Evolutionary conservation across 352 stramenopile species (phyloP).

Genomic region (Globisporangium ultimum): DNA sequence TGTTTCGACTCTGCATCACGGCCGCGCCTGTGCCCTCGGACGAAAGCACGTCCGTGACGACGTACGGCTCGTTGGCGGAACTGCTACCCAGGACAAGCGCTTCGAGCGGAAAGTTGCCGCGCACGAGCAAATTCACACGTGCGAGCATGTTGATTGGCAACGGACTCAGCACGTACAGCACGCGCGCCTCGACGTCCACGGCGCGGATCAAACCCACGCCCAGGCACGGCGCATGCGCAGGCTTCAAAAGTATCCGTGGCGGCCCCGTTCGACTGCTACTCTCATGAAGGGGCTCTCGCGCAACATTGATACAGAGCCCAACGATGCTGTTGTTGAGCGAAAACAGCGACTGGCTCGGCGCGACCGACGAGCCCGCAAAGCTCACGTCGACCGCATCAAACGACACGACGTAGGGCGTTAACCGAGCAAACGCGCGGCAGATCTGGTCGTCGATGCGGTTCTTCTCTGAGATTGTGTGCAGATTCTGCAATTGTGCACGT

Average conservation of each 20-base stretch:
- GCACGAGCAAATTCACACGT: constrained; percentile 73
- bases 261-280: constrained; percentile 13
- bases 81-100: constrained; percentile 49
- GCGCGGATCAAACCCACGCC: constrained; percentile 66
- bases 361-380: constrained; percentile 55
- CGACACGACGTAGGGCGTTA: constrained; percentile 45
- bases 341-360: constrained; percentile 69
- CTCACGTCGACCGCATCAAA: constrained; percentile 61
- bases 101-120: constrained; percentile 58
- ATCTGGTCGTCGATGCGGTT: constrained; percentile 57
- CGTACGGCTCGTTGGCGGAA: constrained; percentile 50
- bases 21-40: constrained; percentile 71
- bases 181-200: constrained; percentile 43
- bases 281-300: no score
- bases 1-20: constrained; percentile 85
- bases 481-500: constrained; percentile 50
- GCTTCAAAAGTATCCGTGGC: constrained; percentile 55
- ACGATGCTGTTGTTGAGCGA: constrained; percentile 73
- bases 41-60: constrained; percentile 63
- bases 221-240: constrained; percentile 55
- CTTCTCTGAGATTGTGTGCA: constrained; percentile 70
- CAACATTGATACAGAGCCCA: constrained; percentile 62
- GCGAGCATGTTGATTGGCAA: constrained; percentile 45
- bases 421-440: constrained; percentile 40
- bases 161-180: constrained; percentile 68